Conservation (phyloP, 2,329 filamentous ascomycete genomes). For the Clonostachys byssicola region DNA sequence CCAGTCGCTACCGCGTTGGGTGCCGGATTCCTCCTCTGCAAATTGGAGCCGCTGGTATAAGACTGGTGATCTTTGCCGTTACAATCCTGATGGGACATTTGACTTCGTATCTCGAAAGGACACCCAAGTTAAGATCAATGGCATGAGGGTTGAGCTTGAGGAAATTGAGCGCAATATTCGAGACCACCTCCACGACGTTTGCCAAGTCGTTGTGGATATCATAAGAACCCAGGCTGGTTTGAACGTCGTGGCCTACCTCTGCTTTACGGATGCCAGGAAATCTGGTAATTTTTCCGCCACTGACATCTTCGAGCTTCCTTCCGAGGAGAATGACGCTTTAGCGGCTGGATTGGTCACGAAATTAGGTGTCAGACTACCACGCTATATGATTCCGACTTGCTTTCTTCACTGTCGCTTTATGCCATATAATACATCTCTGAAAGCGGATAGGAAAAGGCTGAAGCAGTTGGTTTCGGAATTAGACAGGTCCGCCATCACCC, state of each 20-base stretch:
- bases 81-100: conserved; percentile 1
- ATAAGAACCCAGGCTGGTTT: not conserved
- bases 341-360: not conserved
- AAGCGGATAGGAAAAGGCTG: conserved; percentile 5
- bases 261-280: not conserved
- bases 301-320: conserved; percentile 3
- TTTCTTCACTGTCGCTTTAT: conserved; percentile 5
- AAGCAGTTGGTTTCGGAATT: not conserved
- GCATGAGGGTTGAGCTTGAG: not conserved
- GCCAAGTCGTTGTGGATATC: not conserved
- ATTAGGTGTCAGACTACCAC: conserved; percentile 2
- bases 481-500: not conserved
- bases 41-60: not conserved
- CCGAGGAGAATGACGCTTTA: not conserved
- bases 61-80: not conserved
- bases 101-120: not conserved
- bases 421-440: conserved; percentile 5
- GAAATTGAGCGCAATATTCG: conserved; percentile 1
- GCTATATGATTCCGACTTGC: conserved; percentile 8
- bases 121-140: conserved; percentile 2
- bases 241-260: conserved; percentile 1
- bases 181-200: not conserved
- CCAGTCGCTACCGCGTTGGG: not conserved
- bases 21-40: conserved; percentile 14
- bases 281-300: conserved; percentile 3